Evolutionary conservation across 192 early-diverging fungal species (phyloP).

Genomic region (Backusella westeae): DNA sequence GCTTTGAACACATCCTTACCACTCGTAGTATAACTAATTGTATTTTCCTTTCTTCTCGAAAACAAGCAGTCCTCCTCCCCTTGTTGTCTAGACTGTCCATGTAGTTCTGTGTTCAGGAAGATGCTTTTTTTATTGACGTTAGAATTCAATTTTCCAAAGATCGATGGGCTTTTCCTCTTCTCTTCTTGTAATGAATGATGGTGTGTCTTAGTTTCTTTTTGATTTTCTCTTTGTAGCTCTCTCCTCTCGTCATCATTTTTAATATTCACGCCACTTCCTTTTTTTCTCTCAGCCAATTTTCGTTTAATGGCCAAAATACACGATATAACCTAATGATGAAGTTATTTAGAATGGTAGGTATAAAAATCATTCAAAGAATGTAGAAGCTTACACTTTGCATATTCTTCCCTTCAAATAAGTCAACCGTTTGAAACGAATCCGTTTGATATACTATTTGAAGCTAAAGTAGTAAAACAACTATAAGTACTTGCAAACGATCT

Average conservation of each 20-base stretch:
- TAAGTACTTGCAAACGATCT: neutral
- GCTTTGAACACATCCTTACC: neutral
- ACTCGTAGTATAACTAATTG: neutral
- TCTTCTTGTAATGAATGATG: neutral
- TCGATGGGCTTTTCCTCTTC: neutral
- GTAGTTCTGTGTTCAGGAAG: neutral
- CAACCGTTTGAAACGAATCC: constrained; percentile 81
- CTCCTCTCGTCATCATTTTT: neutral
- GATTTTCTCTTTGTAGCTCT: neutral
- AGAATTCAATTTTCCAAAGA: neutral
- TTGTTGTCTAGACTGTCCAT: neutral
- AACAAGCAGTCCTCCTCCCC: neutral
- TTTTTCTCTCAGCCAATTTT: neutral
- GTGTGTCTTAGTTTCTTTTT: neutral
- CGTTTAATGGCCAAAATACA: constrained; percentile 7
- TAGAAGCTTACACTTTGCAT: constrained; percentile 54
- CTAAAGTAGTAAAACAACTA: constrained; percentile 21
- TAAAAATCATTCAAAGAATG: neutral
- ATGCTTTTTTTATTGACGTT: neutral
- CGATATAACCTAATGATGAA: constrained; percentile 21
- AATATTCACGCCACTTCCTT: neutral
- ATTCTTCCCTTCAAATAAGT: constrained; percentile 80
- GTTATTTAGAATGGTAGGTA: neutral
- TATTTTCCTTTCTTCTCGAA: neutral
- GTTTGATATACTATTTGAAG: constrained; percentile 68